Evolutionary conservation across 2,329 filamentous ascomycete species (phyloP), one percentile per base, ranked within the genome.

Genomic region (Ceratocystis smalleyi): DNA sequence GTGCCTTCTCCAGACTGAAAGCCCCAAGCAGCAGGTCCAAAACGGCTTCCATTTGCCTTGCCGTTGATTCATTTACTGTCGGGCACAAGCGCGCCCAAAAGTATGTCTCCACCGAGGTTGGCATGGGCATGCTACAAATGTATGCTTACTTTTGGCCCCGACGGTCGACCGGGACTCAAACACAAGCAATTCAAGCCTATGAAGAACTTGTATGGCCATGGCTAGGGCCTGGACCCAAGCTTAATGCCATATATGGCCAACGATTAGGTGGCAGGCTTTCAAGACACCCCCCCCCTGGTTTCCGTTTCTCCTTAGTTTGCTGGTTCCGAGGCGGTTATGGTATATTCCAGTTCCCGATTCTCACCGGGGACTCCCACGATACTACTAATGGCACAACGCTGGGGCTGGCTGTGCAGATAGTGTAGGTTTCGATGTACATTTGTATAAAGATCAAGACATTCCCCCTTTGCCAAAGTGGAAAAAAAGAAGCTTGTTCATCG

Each of bases 401-500:
- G 24, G 7, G 59, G 27, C 30, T 61, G 15, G 43, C 15, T n/a
- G 22, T 27, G 40, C 27, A 45, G 43, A 43, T 30, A 4, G 40
- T n/a, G 40, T 43, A 45, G 43, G 59, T 47, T 1, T 47, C 12
- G 3, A 47, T 5, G 24, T 24, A 15, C 15, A 54, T 64, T 62
- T 66, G 62, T 66, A 66, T 66, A 66, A 66, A 66, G 57, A 63
- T 30, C 22, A 57, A 47, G 19, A 5, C 5, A 19, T 61, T 35
- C 65, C 65, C 65, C 19, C 65, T 24, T n/a, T 24, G 45, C 45
- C 43, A 43, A 51, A 24, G n/a, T 27, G 22, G 30, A 30, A 47
- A n/a, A 66, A 45, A 24, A 43, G 43, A 57, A 64, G 17, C 27
- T 45, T 40, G 6, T 5, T 43, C 47, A 63, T 64, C 35, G 27